Base-by-base conservation (phyloP, 805 yeast species). In the Nakazawaea anatomiae region DNA sequence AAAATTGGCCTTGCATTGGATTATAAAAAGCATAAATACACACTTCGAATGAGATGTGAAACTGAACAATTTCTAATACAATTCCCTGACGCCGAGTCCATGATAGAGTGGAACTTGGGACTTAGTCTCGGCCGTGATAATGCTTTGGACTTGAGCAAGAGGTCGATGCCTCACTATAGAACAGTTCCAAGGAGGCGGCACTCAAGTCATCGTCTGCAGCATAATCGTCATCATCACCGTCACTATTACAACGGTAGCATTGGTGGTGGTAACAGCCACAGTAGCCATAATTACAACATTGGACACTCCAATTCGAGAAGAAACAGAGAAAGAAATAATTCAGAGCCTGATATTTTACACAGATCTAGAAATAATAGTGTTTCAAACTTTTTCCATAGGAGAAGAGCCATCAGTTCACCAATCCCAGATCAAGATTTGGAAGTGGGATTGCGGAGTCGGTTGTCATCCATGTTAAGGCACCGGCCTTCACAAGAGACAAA, bases 1-100 rank as follows among this genome's bases (percentile, higher is more conserved):
- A 82, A 76, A 58, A 68, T 88, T 43, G 99, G 99, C 0, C 70
- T 89, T 11, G 97, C 98, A 0, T 73, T 80, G 1, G 99, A 92
- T 66, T 89, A 89, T 66, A 77, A 76, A 52, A 89, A 89, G 64
- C 78, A 77, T 55, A 74, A 79, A 14, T 77, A 82, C 60, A 88
- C 85, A 4, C 65, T 90, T 39, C 70, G 99, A 46, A 58, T 92
- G 14, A 77, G 99, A 25, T 77, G 85, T 38, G 98, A 92, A 66
- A 78, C 85, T 39, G 90, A 88, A 64, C 98, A 92, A 65, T 76
- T 89, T 54, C 64, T 92, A 41, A 57, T 92, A 2, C 82, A 80
- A 51, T 88, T 88, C 59, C 64, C 77, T 1, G 72, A 75, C 41
- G 75, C 84, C 4, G 81, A 80, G 58, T 84, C 81, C 38, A 75